phyloP scores from a whole-genome alignment of 805 yeast species.

The Pichia californica region DNA sequence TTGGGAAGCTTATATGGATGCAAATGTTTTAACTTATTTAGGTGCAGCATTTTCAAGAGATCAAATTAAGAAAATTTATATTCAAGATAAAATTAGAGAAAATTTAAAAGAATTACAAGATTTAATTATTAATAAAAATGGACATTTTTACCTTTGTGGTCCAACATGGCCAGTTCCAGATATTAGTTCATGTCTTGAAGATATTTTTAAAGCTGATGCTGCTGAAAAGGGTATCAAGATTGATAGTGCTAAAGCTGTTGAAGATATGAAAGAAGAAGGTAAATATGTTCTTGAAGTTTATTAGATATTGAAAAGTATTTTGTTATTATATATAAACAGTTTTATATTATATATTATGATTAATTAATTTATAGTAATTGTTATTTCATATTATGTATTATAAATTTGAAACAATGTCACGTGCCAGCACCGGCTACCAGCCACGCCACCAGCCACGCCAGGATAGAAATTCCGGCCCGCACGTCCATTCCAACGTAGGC shows the following conservation, averaged over 20 bases:
- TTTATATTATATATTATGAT: not conserved
- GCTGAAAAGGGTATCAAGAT: constrained; percentile 55
- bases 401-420: too few species aligned
- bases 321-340: not conserved
- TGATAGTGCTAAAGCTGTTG: constrained; percentile 75
- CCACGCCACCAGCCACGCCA: too few species aligned
- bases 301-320: constrained; percentile 30
- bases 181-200: constrained; percentile 82
- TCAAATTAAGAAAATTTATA: constrained; percentile 89
- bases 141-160: constrained; percentile 94
- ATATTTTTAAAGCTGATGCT: constrained; percentile 70
- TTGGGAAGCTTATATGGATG: constrained; percentile 94
- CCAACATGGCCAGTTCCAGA: constrained; percentile 99
- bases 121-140: constrained; percentile 71
- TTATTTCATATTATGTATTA: not conserved
- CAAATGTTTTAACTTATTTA: constrained; percentile 85
- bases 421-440: too few species aligned
- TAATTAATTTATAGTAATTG: too few species aligned
- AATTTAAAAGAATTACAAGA: constrained; percentile 64
- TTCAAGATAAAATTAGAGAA: constrained; percentile 88
- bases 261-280: constrained; percentile 87
- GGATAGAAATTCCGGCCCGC: too few species aligned
- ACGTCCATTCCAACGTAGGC: too few species aligned
- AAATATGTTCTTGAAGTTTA: constrained; percentile 92
- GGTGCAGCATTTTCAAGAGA: constrained; percentile 99